These are phyloP conservation scores for Astrocystis sublimbata DNA, from an alignment of 495 filamentous ascomycete species.

Conservation along the genomic window DNA sequence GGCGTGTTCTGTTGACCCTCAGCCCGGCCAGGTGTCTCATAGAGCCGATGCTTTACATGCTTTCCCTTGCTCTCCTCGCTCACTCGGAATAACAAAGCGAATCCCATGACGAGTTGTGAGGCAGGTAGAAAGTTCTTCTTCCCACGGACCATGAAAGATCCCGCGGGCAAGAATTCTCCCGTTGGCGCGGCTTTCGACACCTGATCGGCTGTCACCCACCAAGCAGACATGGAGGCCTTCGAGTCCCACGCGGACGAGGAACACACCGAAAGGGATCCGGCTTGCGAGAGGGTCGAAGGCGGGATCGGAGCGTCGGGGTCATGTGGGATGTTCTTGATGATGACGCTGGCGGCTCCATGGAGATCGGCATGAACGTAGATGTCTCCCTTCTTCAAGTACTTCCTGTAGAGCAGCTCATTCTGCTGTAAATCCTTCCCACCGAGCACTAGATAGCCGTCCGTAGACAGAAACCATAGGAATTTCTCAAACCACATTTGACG, in stretches of 20 bases:
- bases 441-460: conserved; percentile 90
- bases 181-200: conserved; percentile 76
- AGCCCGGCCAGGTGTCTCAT: conserved; percentile 39
- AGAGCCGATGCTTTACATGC: conserved; percentile 72
- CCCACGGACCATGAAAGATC: conserved; percentile 76
- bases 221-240: conserved; percentile 91
- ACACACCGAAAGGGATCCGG: conserved; percentile 78
- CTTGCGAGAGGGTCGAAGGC: conserved; percentile 87
- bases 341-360: conserved; percentile 74
- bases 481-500: conserved; percentile 95
- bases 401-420: conserved; percentile 84
- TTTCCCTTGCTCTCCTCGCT: conserved; percentile 83
- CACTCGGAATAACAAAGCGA: conserved; percentile 83
- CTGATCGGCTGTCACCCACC: conserved; percentile 87
- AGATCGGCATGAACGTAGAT: conserved; percentile 90
- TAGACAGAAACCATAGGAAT: conserved; percentile 91
- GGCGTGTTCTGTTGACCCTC: conserved; percentile 7
- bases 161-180: conserved; percentile 77
- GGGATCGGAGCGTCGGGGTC: conserved; percentile 82
- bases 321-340: conserved; percentile 80
- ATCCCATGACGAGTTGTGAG: conserved; percentile 81
- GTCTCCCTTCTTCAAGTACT: conserved; percentile 84
- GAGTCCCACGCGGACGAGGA: conserved; percentile 92
- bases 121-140: conserved; percentile 90
- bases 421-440: conserved; percentile 87